phyloP scores from a whole-genome alignment of 768 basidiomycete genomes.

The Tephrocybe rancida region DNA sequence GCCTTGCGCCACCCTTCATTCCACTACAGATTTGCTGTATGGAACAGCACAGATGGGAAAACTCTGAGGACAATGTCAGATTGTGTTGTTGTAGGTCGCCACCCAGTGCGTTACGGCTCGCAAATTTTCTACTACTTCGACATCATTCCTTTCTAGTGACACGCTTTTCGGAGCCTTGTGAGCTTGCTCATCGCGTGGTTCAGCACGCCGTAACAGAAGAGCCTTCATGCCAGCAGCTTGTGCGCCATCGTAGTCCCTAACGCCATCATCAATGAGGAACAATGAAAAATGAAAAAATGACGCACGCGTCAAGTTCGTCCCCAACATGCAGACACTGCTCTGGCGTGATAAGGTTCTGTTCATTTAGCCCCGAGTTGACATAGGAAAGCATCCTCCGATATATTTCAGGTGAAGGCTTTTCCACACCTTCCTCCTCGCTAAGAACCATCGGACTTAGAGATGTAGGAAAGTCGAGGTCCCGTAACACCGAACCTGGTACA shows the following conservation, averaged over 20 bases:
- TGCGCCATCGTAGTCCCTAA: constrained; percentile 22
- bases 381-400: constrained; percentile 49
- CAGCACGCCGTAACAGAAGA: constrained; percentile 16
- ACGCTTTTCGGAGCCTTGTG: constrained; percentile 9
- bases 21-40: too few species aligned
- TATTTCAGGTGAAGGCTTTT: constrained; percentile 67
- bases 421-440: constrained; percentile 68
- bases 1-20: too few species aligned
- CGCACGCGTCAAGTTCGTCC: constrained; percentile 70
- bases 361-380: constrained; percentile 21
- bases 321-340: constrained; percentile 70
- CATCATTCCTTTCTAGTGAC: background rate
- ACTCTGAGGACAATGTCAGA: too few species aligned
- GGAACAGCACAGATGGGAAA: too few species aligned
- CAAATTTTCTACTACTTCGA: constrained; percentile 12
- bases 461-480: constrained; percentile 57
- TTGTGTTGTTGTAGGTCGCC: constrained; percentile 6
- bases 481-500: constrained; percentile 50
- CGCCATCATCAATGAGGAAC: background rate
- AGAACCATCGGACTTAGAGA: constrained; percentile 59
- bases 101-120: constrained; percentile 18
- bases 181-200: constrained; percentile 12
- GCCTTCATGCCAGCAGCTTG: constrained; percentile 23
- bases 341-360: constrained; percentile 27
- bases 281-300: background rate